Evolutionary conservation across 169 alveolate species (phyloP), one percentile per base, ranked within the genome.

Genomic region (Eimeria mitis): DNA sequence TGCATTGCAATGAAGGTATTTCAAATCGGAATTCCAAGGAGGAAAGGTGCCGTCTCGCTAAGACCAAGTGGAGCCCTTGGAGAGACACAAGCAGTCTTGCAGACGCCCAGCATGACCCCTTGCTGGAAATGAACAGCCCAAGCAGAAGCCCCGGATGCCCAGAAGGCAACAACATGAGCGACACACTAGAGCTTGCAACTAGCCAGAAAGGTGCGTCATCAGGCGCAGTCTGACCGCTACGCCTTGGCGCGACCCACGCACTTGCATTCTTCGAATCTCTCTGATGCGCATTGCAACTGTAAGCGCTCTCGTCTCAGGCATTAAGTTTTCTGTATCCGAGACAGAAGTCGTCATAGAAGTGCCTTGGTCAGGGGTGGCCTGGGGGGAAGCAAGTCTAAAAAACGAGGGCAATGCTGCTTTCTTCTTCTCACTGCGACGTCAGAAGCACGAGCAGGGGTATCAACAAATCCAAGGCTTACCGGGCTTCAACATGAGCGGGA

Each of bases 321-420:
- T 40, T 63, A 56, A 2, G 31, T 87, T 61, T 42, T 87, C 92
- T 40, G 7, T 87, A 49, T 87, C 92, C 52, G 92, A 59, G 83
- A 59, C 61, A 28, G 92, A 87, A 49, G 83, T 87, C 59, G 78
- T 87, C 42, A 40, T 87, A 25, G 70, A 87, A 34, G 92, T 87
- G 79, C 92, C 92, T 0, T 49, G 92, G 81, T 63, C 47, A 4
- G 92, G 92, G 92, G 19, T 31, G 19, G 81, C 81, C 7, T 87
- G 92, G 92, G 92, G 68, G 37, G 59, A 87, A 63, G 44, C 92
- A 87, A 28, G 34, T 4, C 37, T 87, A 65, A 87, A 63, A 63
- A 87, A 87, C 71, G 83, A 63, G 42, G 92, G 68, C 28, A 25
- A 16, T 5, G 68, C 92, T 16, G 81, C 71, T 23, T 63, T 87